Conservation (phyloP, 2,329 filamentous ascomycete genomes). For the Paradendryphiella salina region DNA sequence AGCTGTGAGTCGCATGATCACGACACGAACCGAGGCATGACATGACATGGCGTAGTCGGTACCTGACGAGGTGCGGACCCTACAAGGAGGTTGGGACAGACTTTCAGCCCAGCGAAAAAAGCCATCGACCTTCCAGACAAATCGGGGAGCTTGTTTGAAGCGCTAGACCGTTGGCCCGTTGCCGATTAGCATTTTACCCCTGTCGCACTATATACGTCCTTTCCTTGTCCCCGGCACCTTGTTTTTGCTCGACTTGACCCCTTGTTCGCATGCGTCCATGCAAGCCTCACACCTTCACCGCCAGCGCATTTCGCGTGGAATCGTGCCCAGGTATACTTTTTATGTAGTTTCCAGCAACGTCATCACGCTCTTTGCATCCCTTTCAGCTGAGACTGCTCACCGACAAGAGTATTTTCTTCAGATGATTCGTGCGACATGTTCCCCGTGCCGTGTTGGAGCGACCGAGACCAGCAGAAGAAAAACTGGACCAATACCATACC, state of each 20-base stretch:
- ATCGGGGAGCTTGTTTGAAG: constrained; percentile 31
- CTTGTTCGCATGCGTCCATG: constrained; percentile 20
- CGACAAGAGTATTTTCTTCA: constrained; percentile 1
- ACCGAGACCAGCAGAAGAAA: constrained; percentile 20
- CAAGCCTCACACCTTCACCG: constrained; percentile 31
- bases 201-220: constrained; percentile 24
- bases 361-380: neutral
- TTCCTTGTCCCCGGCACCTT: constrained; percentile 18
- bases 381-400: neutral
- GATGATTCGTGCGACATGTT: constrained; percentile 7
- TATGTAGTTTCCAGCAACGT: constrained; percentile 13
- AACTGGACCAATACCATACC: constrained; percentile 19
- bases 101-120: constrained; percentile 21
- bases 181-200: constrained; percentile 34
- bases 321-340: constrained; percentile 16
- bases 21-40: constrained; percentile 16
- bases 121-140: constrained; percentile 28
- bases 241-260: constrained; percentile 10
- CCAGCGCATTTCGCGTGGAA: constrained; percentile 32
- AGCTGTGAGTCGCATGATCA: constrained; percentile 6
- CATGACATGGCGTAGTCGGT: constrained; percentile 13
- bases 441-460: constrained; percentile 17
- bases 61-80: constrained; percentile 12
- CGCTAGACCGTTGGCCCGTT: constrained; percentile 26
- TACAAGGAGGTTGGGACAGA: constrained; percentile 23